Percentiles rank a stretch among this genome's conserved stretches.
Evolutionary conservation across 2,329 filamentous ascomycete genomes (phyloP).

Genomic region (Fusarium sp.): DNA sequence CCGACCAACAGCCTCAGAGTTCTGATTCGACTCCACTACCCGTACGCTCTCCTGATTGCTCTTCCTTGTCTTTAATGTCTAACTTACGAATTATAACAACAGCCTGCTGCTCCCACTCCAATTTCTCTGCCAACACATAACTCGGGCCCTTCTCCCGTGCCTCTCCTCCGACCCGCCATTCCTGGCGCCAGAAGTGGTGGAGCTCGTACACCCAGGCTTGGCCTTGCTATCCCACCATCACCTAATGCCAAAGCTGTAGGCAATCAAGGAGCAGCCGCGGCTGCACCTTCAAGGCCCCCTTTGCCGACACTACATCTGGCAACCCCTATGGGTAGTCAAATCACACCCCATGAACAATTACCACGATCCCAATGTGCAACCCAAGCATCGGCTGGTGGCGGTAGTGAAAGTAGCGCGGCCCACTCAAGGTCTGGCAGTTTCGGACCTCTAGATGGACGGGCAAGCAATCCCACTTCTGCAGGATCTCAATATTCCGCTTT

Average conservation of each 20-base stretch:
- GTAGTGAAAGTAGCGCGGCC: constrained; percentile 80
- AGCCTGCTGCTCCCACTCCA: constrained; percentile 36
- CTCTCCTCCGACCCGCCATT: constrained; percentile 84
- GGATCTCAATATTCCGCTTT: constrained; percentile 87
- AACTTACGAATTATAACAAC: constrained; percentile 35
- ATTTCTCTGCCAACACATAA: constrained; percentile 47
- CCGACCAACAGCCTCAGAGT: constrained; percentile 36
- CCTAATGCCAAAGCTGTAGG: constrained; percentile 82
- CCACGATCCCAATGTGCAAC: constrained; percentile 60
- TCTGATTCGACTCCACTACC: constrained; percentile 33
- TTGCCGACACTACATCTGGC: constrained; percentile 85
- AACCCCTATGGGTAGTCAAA: constrained; percentile 85
- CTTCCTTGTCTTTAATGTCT: not conserved
- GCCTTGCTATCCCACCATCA: constrained; percentile 89
- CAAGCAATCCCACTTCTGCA: constrained; percentile 84
- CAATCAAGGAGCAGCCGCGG: constrained; percentile 51
- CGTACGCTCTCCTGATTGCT: constrained; percentile 25
- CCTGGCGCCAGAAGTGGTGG: constrained; percentile 73
- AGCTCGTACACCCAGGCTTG: constrained; percentile 77
- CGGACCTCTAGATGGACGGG: constrained; percentile 76
- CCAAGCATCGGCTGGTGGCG: constrained; percentile 74
- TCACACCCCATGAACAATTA: constrained; percentile 74
- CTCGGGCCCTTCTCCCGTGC: constrained; percentile 69
- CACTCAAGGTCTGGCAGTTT: constrained; percentile 88
- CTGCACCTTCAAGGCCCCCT: constrained; percentile 57